Percentiles rank a stretch among this genome's conserved stretches.
Conservation (phyloP, 495 filamentous ascomycete genomes). For the Lasiosphaeria miniovina region DNA sequence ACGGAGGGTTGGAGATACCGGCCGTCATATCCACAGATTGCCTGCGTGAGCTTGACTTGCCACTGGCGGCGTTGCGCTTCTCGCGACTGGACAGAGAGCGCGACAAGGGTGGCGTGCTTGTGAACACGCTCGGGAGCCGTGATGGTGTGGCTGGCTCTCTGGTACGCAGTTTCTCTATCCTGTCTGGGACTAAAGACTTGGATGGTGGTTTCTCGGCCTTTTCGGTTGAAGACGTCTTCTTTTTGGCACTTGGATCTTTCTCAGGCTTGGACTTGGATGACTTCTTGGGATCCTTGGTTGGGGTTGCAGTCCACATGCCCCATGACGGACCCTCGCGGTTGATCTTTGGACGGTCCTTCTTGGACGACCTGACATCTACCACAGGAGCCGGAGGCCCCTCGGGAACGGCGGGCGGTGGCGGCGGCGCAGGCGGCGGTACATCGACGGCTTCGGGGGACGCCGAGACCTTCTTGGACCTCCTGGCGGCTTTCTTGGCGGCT, state of each 20-base stretch:
- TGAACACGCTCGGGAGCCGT: conserved; percentile 48
- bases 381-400: conserved; percentile 41
- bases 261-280: conserved; percentile 37
- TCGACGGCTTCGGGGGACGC: conserved; percentile 29
- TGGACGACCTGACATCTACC: conserved; percentile 37
- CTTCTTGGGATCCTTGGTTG: conserved; percentile 38
- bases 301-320: conserved; percentile 43
- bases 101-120: conserved; percentile 49
- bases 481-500: conserved; percentile 36
- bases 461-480: conserved; percentile 28
- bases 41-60: conserved; percentile 46
- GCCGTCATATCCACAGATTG: conserved; percentile 44
- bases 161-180: conserved; percentile 33
- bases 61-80: conserved; percentile 35
- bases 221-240: conserved; percentile 30
- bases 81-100: conserved; percentile 51
- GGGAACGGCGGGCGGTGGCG: conserved; percentile 45
- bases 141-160: conserved; percentile 28
- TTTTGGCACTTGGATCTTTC: conserved; percentile 34
- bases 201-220: conserved; percentile 36
- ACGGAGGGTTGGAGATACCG: conserved; percentile 48
- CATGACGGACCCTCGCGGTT: conserved; percentile 43
- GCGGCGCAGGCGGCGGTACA: conserved; percentile 27
- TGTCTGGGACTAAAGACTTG: conserved; percentile 46
- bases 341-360: conserved; percentile 46